Evolutionary conservation across 768 basidiomycete genomes (phyloP), one percentile per base, ranked within the genome.

Genomic region (Kwoniella sp.): DNA sequence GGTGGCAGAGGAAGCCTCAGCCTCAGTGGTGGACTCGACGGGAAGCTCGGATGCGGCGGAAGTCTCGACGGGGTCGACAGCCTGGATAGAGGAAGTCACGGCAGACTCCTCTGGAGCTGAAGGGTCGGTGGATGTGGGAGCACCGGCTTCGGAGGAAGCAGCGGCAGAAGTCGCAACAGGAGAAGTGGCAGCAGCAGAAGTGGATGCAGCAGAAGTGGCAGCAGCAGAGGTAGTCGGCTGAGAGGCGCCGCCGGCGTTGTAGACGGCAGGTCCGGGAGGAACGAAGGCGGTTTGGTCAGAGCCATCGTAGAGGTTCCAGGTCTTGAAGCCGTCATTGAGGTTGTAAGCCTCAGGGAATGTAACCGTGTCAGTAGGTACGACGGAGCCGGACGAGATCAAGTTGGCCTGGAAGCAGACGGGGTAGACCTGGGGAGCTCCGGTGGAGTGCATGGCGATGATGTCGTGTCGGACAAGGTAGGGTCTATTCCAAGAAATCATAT

Each of bases 271-370:
- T 17, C 63, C 67, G 9, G 67, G 67, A 17, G 59, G 45, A 38
- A 63, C 67, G 31, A 63, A 61, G 26, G 29, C 37, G 26, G 58
- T 13, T 8, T 60, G 41, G 37, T 64, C 63, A 45, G n/a, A n/a
- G 25, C 55, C 29, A 22, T 29, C 60, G 61, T 63, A 58, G 17
- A 58, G 25, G 20, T 20, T 23, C 34, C 37, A 55, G n/a, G 61
- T 58, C 48, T 41, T 53, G 38, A 56, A 62, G 17, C 29, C 61
- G 23, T 55, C 47, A 31, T 63, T 68, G 31, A 62, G 38, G 17
- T 26, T n/a, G 63, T 68, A 68, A 30, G 58, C 62, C 9, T 23
- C 67, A 28, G 67, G 67, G 67, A 68, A 68, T n/a, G 62, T 64
- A 28, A 48, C 55, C 12, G 63, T 64, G 30, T 53, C 62, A 29